A percentile compares a stretch with the other conserved stretches of the same genome.
Conservation (phyloP, 768 basidiomycete species). For the Boletus edulis region DNA sequence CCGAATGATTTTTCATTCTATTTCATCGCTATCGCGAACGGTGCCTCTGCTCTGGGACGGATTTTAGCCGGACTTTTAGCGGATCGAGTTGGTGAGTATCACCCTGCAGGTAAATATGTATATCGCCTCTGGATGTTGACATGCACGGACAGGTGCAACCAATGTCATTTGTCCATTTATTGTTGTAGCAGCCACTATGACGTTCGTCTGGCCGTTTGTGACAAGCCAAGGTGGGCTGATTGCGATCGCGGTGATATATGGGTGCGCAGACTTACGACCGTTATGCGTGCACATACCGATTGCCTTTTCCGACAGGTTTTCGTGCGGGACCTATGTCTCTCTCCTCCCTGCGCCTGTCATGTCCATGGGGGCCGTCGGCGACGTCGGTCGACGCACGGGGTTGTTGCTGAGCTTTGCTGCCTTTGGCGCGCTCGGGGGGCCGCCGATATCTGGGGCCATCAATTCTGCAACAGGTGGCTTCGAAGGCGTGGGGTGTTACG, state of each 20-base stretch:
- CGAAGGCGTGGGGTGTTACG: constrained; percentile 37
- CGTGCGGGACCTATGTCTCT: constrained; percentile 61
- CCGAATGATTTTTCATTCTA: constrained; percentile 56
- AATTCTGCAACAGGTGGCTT: constrained; percentile 49
- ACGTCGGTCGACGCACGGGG: constrained; percentile 64
- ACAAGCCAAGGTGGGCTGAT: constrained; percentile 43
- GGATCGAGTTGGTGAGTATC: constrained; percentile 48
- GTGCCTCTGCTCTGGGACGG: constrained; percentile 60
- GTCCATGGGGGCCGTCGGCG: constrained; percentile 55
- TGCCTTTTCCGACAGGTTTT: constrained; percentile 38
- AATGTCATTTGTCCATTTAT: constrained; percentile 71
- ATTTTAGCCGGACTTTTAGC: constrained; percentile 49
- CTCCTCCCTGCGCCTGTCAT: constrained; percentile 57
- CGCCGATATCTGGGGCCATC: constrained; percentile 75
- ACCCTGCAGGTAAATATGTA: background rate
- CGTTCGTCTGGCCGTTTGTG: constrained; percentile 72
- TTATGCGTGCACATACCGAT: background rate
- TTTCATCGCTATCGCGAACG: constrained; percentile 67
- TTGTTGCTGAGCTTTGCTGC: constrained; percentile 62
- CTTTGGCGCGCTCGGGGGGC: constrained; percentile 62
- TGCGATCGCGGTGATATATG: constrained; percentile 58
- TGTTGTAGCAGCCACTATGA: constrained; percentile 50
- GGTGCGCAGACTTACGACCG: constrained; percentile 37
- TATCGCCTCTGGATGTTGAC: background rate
- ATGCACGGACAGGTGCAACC: constrained; percentile 46